Base-by-base conservation (phyloP, 805 yeast genomes). In the Suhomyces faveliae region DNA sequence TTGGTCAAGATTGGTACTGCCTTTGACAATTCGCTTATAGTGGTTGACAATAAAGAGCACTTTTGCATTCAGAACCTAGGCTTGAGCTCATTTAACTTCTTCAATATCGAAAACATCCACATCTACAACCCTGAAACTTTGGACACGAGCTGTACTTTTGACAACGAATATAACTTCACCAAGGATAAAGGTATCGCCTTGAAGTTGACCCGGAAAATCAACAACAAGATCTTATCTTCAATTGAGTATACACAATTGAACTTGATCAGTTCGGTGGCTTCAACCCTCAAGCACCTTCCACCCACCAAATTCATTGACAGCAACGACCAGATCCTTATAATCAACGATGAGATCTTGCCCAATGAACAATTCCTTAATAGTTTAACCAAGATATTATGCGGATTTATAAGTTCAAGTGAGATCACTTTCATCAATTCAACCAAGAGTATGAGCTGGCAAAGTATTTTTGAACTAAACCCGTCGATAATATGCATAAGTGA, bases 221-320 rank as follows among this genome's bases (percentile, higher is more conserved):
- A 54, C 30, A 49, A 51, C 33, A 50, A 45, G 33, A 55, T 58
- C 11, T 5, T 48, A n/a, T 49, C 58, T 1, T 45, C 57, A 25
- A 51, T 57, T 3, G 57, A 51, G 10, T 81, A 76, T 55, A 74
- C 80, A 4, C 84, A 81, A 47, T 66, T 75, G 48, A 78, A 79
- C 51, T 60, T 81, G 35, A 76, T 80, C 4, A 76, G 84, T 51
- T 71, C 81, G 5, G 64, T 77, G 27, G 80, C 87, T 2, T 71
- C 85, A 1, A 67, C 77, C 19, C 52, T 78, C 40, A 80, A 76
- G 54, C 75, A 73, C 35, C 64, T 79, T 60, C 74, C 81, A 1
- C 68, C 46, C 52, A 64, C 49, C 66, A 74, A 47, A 65, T 75
- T 21, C 53, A 67, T 48, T 50, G 62, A 8, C 39, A 62, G 23